A percentile compares a stretch with the other conserved stretches of the same genome.
Evolutionary conservation across 2,329 filamentous ascomycete species (phyloP).

Genomic region (Macroventuria anomochaeta): DNA sequence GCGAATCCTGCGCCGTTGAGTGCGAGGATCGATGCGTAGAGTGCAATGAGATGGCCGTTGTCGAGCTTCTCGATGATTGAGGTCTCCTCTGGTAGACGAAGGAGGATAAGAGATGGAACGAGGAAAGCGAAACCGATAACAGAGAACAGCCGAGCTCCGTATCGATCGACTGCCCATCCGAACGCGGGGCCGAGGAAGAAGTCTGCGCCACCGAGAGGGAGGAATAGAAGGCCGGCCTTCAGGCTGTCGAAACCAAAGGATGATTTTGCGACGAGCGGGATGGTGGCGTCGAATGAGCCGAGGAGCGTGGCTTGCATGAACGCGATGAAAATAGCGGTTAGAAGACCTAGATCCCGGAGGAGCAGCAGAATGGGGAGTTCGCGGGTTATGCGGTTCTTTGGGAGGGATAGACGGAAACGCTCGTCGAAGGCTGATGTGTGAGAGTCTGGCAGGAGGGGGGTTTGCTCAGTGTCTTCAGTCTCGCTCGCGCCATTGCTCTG

Average conservation of each 20-base stretch:
- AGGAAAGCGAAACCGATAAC: conserved; percentile 53
- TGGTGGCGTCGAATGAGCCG: conserved; percentile 57
- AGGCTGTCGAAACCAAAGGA: conserved; percentile 55
- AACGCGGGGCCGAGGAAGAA: conserved; percentile 56
- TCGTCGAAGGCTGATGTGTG: conserved; percentile 44
- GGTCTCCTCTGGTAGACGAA: conserved; percentile 49
- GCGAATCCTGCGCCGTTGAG: conserved; percentile 61
- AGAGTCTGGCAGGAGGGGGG: conserved; percentile 28
- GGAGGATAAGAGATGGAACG: conserved; percentile 51
- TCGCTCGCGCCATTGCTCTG: conserved; percentile 13
- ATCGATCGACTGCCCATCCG: conserved; percentile 57
- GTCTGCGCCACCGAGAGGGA: conserved; percentile 54
- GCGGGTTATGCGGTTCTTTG: conserved; percentile 51
- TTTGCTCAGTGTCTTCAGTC: conserved; percentile 32
- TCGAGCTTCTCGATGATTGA: conserved; percentile 26
- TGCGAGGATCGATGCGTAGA: conserved; percentile 56
- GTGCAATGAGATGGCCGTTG: conserved; percentile 35
- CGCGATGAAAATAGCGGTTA: conserved; percentile 43
- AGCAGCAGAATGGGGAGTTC: conserved; percentile 57
- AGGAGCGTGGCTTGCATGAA: conserved; percentile 47
- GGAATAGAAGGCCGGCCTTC: conserved; percentile 54
- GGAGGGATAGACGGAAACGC: conserved; percentile 48
- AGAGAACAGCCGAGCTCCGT: conserved; percentile 53
- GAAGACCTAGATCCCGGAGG: conserved; percentile 41
- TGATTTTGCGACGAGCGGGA: conserved; percentile 54